These are phyloP conservation scores for Agaricus blazei DNA, from an alignment of 768 basidiomycete species.

Conservation along the genomic window DNA sequence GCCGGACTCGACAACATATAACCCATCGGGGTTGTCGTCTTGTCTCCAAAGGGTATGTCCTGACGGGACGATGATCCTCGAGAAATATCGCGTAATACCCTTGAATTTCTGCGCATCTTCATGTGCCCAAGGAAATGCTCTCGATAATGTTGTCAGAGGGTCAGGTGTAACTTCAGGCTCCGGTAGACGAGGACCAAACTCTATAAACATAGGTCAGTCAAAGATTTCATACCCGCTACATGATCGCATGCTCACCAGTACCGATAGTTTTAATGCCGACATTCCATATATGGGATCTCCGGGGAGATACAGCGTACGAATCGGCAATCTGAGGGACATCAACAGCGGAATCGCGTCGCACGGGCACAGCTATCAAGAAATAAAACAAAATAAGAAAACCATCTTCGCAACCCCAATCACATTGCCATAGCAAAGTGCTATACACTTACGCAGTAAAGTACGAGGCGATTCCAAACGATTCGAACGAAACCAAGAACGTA, in stretches of 20 bases:
- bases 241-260: conserved; percentile 32
- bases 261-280: conserved; percentile 71
- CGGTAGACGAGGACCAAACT: background rate
- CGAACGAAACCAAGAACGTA: conserved; percentile 72
- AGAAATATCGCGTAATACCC: conserved; percentile 68
- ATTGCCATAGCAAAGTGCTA: background rate
- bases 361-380: conserved; percentile 43
- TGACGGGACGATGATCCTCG: conserved; percentile 49
- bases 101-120: conserved; percentile 48
- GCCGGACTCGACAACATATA: conserved; percentile 88
- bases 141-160: conserved; percentile 70
- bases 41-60: conserved; percentile 71
- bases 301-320: conserved; percentile 57
- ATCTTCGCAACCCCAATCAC: too few relatives aligned
- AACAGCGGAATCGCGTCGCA: conserved; percentile 47
- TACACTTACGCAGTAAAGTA: conserved; percentile 37
- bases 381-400: too few relatives aligned
- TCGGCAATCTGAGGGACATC: conserved; percentile 37
- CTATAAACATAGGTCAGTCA: too few relatives aligned
- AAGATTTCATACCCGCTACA: too few relatives aligned
- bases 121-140: conserved; percentile 66
- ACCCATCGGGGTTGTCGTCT: conserved; percentile 70
- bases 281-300: conserved; percentile 60
- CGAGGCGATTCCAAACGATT: conserved; percentile 49
- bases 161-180: conserved; percentile 38